Conservation (phyloP, 257 asterid genomes). For the Handroanthus guayacan region DNA sequence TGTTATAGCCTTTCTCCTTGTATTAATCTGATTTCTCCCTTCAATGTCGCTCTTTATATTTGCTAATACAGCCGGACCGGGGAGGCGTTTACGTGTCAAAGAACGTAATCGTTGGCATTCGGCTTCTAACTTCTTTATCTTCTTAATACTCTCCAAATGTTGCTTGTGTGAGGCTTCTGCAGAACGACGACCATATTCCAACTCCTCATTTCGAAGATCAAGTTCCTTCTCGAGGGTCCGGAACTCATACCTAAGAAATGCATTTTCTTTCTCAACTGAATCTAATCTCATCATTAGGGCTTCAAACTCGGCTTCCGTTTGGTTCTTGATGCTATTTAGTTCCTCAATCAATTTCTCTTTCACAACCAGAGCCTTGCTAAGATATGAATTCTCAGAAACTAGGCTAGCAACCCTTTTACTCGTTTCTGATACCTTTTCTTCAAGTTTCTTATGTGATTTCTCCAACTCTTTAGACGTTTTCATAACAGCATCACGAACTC, state of each 20-base stretch:
- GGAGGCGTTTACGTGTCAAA: conserved; percentile 61
- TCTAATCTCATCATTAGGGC: conserved; percentile 73
- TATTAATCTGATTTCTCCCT: conserved; percentile 46
- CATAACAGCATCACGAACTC: conserved; percentile 50
- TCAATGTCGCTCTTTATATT: conserved; percentile 53
- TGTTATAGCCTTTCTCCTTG: conserved; percentile 39
- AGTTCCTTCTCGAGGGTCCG: conserved; percentile 75
- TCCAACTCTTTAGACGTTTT: conserved; percentile 54
- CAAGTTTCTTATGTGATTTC: conserved; percentile 52
- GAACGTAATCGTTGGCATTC: conserved; percentile 85
- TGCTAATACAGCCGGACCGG: conserved; percentile 45
- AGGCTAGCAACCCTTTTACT: conserved; percentile 52
- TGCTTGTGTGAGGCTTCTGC: conserved; percentile 59
- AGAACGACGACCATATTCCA: conserved; percentile 54
- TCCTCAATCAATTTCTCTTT: conserved; percentile 69
- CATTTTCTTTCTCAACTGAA: conserved; percentile 79
- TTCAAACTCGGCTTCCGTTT: conserved; percentile 66
- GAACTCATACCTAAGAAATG: conserved; percentile 72
- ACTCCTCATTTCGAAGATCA: conserved; percentile 63
- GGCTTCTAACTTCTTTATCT: conserved; percentile 76
- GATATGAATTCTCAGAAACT: conserved; percentile 67
- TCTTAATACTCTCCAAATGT: conserved; percentile 59
- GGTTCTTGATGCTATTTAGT: conserved; percentile 49
- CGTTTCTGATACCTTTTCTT: conserved; percentile 57
- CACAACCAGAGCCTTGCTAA: conserved; percentile 59